phyloP scores from a whole-genome alignment of 129 eudicot species.

The Solidago caesia region DNA sequence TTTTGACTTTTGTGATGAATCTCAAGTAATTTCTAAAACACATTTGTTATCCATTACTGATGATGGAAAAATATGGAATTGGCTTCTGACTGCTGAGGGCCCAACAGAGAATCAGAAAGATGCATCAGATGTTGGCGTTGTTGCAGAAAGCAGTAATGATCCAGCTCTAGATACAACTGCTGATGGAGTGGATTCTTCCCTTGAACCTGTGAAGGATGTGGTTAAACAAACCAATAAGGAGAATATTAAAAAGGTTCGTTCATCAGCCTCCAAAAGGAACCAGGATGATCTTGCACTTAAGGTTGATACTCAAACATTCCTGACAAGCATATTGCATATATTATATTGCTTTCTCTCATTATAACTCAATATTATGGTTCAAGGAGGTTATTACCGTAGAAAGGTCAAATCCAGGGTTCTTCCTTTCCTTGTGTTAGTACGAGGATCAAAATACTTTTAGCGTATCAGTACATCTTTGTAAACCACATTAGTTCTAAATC shows the following conservation, averaged over 20 bases:
- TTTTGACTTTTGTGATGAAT: conserved; percentile 74
- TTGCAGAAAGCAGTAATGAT: conserved; percentile 31
- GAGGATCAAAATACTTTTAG: conserved; percentile 2
- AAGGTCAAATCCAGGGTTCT: not conserved
- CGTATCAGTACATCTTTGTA: not conserved
- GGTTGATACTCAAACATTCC: conserved; percentile 43
- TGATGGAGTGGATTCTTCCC: conserved; percentile 30
- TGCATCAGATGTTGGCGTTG: conserved; percentile 25
- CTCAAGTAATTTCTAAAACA: conserved; percentile 63
- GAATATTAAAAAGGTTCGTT: conserved; percentile 32
- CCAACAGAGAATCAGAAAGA: conserved; percentile 51
- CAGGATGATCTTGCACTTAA: conserved; percentile 61
- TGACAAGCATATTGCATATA: conserved; percentile 13
- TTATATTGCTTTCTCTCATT: conserved; percentile 17
- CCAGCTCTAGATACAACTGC: conserved; percentile 35
- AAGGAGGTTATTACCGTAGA: conserved; percentile 19
- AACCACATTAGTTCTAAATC: not conserved
- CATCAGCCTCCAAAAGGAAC: conserved; percentile 35
- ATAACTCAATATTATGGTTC: conserved; percentile 5
- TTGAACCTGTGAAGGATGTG: conserved; percentile 33
- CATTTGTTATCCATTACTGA: conserved; percentile 86
- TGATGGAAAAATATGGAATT: conserved; percentile 98
- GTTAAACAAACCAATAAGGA: conserved; percentile 43
- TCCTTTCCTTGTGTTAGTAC: not conserved
- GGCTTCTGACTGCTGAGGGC: conserved; percentile 91